phyloP scores from a whole-genome alignment of 495 filamentous ascomycete genomes.

The Clavariopsis aquatica region DNA sequence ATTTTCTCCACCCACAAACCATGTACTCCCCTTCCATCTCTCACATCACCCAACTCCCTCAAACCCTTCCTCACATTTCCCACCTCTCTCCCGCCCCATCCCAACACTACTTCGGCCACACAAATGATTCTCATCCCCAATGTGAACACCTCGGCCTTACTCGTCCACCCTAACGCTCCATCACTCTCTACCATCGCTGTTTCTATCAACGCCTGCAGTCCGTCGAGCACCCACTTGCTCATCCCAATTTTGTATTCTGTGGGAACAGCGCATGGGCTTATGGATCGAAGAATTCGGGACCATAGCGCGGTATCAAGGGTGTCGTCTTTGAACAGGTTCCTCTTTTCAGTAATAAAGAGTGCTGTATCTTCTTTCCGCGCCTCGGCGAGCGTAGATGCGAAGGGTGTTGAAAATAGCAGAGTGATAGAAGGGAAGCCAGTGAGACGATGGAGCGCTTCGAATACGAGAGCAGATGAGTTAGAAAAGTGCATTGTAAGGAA shows the following conservation, averaged over 20 bases:
- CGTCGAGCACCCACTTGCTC: constrained; percentile 59
- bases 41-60: constrained; percentile 28
- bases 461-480: constrained; percentile 44
- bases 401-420: constrained; percentile 33
- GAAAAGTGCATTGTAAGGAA: constrained; percentile 50
- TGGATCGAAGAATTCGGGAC: constrained; percentile 51
- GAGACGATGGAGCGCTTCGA: constrained; percentile 39
- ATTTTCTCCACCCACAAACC: constrained; percentile 35
- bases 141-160: constrained; percentile 70
- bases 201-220: constrained; percentile 53
- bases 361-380: constrained; percentile 64
- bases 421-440: constrained; percentile 5
- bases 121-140: constrained; percentile 63
- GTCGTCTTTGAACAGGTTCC: constrained; percentile 85
- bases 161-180: constrained; percentile 71
- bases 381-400: constrained; percentile 51
- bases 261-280: constrained; percentile 36
- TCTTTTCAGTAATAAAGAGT: constrained; percentile 84
- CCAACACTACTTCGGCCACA: constrained; percentile 47
- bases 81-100: constrained; percentile 28
- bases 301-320: constrained; percentile 69
- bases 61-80: constrained; percentile 29
- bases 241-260: constrained; percentile 42
- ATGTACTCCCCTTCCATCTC: constrained; percentile 19
- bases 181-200: constrained; percentile 50